Evolutionary conservation across 495 filamentous ascomycete species (phyloP).

Genomic region (Xylaria grammica): DNA sequence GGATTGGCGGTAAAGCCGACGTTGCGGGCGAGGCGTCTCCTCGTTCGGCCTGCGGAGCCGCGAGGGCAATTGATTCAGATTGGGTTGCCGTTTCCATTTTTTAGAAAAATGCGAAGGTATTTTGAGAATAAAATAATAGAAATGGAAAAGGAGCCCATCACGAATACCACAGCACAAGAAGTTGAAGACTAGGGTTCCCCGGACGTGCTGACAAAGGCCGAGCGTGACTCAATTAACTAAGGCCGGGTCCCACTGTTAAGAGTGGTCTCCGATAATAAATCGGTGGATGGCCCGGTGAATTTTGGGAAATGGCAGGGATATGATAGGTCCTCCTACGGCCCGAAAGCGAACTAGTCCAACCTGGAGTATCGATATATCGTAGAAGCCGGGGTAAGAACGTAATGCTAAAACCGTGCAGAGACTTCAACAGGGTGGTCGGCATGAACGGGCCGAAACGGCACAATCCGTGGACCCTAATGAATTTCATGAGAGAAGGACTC

Average conservation of each 20-base stretch:
- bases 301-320: no score
- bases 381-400: no score
- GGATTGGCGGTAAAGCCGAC: constrained; percentile 38
- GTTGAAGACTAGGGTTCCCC: no score
- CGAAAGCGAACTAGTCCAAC: no score
- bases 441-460: no score
- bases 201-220: constrained; percentile 7
- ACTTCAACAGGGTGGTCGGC: no score
- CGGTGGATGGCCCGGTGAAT: no score
- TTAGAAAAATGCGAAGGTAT: not conserved
- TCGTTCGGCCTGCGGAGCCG: constrained; percentile 15
- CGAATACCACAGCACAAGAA: not conserved
- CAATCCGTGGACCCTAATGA: no score
- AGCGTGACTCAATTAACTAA: constrained; percentile 10
- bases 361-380: no score
- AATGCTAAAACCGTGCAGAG: no score
- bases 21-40: constrained; percentile 10
- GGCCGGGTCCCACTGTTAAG: not conserved
- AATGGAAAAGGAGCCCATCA: not conserved
- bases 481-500: no score
- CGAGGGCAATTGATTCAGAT: constrained; percentile 26
- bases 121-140: not conserved
- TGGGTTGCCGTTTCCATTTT: constrained; percentile 12
- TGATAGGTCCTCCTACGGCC: no score
- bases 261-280: constrained; percentile 11